Base-by-base conservation (phyloP, 345 rosid species). In the Alliaria petiolata region DNA sequence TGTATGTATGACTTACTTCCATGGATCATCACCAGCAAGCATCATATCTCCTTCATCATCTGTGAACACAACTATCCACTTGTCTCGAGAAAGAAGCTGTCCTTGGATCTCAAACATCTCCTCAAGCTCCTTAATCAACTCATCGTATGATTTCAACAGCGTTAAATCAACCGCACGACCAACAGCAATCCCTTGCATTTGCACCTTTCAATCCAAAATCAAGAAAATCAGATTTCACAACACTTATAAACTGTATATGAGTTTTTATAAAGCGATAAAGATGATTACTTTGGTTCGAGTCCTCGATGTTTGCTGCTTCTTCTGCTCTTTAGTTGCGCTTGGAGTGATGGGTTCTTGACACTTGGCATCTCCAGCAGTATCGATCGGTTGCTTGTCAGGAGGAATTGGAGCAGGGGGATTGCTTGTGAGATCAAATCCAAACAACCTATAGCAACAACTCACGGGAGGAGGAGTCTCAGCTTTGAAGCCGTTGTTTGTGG, bases 11-110 rank as follows among this genome's bases (percentile, higher is more conserved):
- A 80, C 93, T 83, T 83, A 89, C 95, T 22, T 67, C 95, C 92
- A 89, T 10, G 88, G 95, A 78, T 89, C 86, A 70, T 87, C 92
- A 0, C 92, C 92, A 36, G 80, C 81, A 13, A 89, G 92, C 95
- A 85, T 89, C 85, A 78, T 83, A 70, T 87, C 95, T 4, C 88
- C 92, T 72, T 89, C 90, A 38, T 89, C 85, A 52, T 89, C 92
- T 0, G 84, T 87, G 65, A 81, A 89, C 35, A 85, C 86, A 65
- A 89, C 79, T 4, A 79, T 65, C 95, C 92, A 89, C 79, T 83
- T 85, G 20, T 77, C 85, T 26, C 58, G 69, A 17, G 78, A 12
- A 28, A 50, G 49, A 61, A 89, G 88, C 65, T 87, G 72, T 70
- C 91, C 91, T 75, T 72, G 43, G 12, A 87, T 85, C 72, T 87